phyloP scores from a whole-genome alignment of 1,284 basidiomycete species.

The Coniophora puteana region DNA sequence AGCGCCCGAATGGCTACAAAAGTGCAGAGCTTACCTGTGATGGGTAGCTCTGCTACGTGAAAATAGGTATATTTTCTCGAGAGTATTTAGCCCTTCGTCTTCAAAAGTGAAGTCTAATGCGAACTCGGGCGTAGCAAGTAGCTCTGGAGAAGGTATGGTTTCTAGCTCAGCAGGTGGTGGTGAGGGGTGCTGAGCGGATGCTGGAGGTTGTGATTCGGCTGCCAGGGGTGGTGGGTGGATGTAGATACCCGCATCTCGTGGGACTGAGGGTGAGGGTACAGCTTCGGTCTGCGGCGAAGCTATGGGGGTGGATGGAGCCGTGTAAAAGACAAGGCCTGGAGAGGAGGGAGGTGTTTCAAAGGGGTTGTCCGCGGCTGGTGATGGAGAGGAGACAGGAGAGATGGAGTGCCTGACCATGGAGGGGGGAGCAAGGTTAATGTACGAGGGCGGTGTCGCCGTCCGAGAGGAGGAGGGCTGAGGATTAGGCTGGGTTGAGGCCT shows the following conservation, averaged over 20 bases:
- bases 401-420: constrained; percentile 24
- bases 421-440: constrained; percentile 22
- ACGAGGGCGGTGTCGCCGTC: constrained; percentile 19
- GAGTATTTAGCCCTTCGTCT: constrained; percentile 74
- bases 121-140: constrained; percentile 30
- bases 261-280: constrained; percentile 23
- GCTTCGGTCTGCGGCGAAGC: constrained; percentile 29
- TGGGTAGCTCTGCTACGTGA: constrained; percentile 83
- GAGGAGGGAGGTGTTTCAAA: constrained; percentile 29
- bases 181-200: constrained; percentile 13
- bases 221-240: constrained; percentile 15
- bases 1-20: constrained; percentile 7
- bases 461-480: constrained; percentile 12
- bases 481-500: constrained; percentile 1
- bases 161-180: constrained; percentile 21
- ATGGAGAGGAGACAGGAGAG: constrained; percentile 21
- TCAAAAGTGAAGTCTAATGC: constrained; percentile 55
- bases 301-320: constrained; percentile 30
- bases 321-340: constrained; percentile 31
- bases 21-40: constrained; percentile 50
- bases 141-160: constrained; percentile 26
- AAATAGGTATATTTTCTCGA: constrained; percentile 94
- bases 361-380: constrained; percentile 22
- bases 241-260: constrained; percentile 14
- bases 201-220: constrained; percentile 21